These are phyloP conservation scores for Pleoardoris graminearum DNA, from an alignment of 2,329 filamentous ascomycete genomes.

Conservation along the genomic window DNA sequence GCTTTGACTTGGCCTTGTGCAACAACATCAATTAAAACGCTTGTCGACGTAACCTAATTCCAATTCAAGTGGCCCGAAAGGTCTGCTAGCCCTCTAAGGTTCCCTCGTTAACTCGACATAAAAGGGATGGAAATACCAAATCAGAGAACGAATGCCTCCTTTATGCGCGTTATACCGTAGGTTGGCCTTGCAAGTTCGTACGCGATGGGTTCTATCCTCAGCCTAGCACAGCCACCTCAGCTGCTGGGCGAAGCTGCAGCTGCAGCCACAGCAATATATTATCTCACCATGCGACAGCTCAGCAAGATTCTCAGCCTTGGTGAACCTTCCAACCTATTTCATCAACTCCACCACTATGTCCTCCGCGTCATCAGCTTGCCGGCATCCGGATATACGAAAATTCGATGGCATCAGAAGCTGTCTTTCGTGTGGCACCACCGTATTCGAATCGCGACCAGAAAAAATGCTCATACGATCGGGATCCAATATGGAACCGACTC, in stretches of 20 bases:
- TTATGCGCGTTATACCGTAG: too few relatives aligned
- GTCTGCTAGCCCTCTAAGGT: too few relatives aligned
- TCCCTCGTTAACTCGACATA: too few relatives aligned
- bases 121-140: too few relatives aligned
- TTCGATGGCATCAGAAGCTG: conserved; percentile 16
- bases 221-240: not conserved
- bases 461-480: too few relatives aligned
- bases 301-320: not conserved
- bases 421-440: conserved; percentile 16
- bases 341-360: not conserved
- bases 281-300: not conserved
- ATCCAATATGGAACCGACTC: too few relatives aligned
- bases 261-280: not conserved
- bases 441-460: conserved; percentile 11
- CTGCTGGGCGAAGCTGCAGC: not conserved
- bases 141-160: too few relatives aligned
- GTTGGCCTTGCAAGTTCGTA: too few relatives aligned
- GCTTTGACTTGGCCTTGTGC: conserved; percentile 15
- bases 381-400: conserved; percentile 14
- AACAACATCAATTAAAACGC: too few relatives aligned
- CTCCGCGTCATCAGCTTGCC: not conserved
- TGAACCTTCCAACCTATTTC: not conserved
- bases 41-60: too few relatives aligned
- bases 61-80: too few relatives aligned
- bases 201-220: not conserved